phyloP scores from a whole-genome alignment of 1,284 basidiomycete genomes.

The Exsudoporus floridanus region DNA sequence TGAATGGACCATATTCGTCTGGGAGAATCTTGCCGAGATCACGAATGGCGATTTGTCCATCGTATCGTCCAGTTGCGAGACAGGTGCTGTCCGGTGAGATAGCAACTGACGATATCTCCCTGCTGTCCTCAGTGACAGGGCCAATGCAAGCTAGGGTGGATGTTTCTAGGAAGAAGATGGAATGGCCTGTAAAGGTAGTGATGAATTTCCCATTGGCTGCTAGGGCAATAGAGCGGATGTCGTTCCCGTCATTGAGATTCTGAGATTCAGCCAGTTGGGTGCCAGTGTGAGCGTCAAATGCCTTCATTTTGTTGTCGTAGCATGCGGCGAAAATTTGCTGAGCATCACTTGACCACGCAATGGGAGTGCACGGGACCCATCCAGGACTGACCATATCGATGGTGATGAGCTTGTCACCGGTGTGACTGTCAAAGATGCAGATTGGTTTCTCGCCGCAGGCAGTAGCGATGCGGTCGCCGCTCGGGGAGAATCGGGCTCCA shows the following conservation, averaged over 20 bases:
- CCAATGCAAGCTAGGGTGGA: not conserved
- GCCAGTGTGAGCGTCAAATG: not conserved
- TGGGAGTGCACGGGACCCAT: not conserved
- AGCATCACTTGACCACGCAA: not conserved
- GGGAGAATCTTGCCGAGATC: not conserved
- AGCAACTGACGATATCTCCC: not conserved
- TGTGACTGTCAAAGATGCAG: not conserved
- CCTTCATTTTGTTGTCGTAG: not conserved
- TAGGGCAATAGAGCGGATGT: not conserved
- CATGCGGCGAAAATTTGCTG: not conserved
- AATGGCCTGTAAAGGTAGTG: rapidly evolving
- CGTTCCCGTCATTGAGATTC: rapidly evolving
- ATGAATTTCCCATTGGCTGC: not conserved
- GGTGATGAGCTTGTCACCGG: not conserved
- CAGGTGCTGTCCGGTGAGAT: not conserved
- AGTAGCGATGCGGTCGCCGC: not conserved
- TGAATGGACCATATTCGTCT: not conserved
- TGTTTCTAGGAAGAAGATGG: not conserved
- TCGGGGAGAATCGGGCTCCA: not conserved
- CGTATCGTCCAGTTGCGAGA: not conserved
- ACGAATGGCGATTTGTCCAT: not conserved
- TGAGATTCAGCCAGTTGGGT: not conserved
- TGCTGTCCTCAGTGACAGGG: not conserved
- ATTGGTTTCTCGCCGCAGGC: too few relatives aligned
- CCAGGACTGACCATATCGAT: not conserved